phyloP scores from a whole-genome alignment of 75 land plant genomes.

The Picea glauca region DNA sequence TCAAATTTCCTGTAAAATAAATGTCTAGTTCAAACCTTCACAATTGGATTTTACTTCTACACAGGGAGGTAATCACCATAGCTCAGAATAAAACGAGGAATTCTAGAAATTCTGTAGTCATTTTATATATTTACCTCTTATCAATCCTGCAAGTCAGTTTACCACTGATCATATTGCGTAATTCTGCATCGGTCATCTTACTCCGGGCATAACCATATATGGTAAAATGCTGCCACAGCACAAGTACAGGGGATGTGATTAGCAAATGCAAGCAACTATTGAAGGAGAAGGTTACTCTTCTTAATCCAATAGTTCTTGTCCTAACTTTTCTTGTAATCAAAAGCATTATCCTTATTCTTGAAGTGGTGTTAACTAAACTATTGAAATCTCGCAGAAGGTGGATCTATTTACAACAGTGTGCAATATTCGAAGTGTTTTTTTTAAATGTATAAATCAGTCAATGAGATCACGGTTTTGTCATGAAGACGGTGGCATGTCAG shows the following conservation, averaged over 20 bases:
- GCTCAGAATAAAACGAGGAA: background rate
- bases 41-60: constrained; percentile 4
- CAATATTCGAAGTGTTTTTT: no score
- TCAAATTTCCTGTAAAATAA: background rate
- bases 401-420: no score
- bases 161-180: constrained; percentile 73
- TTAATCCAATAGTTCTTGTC: no score
- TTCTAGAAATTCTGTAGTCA: background rate
- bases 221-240: constrained; percentile 50
- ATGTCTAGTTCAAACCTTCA: background rate
- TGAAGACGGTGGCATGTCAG: no score
- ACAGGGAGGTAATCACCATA: background rate
- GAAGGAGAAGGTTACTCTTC: no score
- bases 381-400: no score
- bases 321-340: no score
- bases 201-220: constrained; percentile 94
- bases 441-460: no score
- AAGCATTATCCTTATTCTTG: no score
- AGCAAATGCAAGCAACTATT: background rate
- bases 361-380: no score
- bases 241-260: constrained; percentile 9
- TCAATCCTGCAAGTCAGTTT: constrained; percentile 93
- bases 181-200: constrained; percentile 85
- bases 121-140: constrained; percentile 48
- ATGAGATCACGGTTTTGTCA: no score